Evolutionary conservation across 371 early-diverging fungal species (phyloP).

Genomic region (Coelomomyces lativittatus): DNA sequence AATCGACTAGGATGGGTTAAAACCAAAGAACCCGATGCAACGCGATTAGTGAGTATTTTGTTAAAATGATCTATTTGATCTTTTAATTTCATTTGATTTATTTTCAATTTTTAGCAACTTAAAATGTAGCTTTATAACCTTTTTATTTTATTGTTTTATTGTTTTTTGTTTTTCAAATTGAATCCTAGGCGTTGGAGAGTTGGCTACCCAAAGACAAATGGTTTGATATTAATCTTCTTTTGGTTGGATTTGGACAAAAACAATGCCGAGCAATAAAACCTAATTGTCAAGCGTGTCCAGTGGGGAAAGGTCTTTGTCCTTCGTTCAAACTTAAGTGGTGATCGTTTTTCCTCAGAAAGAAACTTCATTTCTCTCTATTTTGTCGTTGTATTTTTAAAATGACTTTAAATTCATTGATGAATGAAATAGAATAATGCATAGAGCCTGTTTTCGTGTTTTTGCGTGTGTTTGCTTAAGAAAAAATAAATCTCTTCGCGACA

Average conservation of each 20-base stretch:
- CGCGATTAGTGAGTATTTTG: constrained; percentile 34
- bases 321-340: no score
- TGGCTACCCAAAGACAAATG: constrained; percentile 77
- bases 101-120: not conserved
- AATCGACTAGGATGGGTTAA: constrained; percentile 78
- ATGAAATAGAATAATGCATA: no score
- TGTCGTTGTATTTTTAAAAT: no score
- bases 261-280: constrained; percentile 66
- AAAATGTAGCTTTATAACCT: not conserved
- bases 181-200: constrained; percentile 50
- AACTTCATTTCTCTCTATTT: no score
- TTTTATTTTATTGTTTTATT: not conserved
- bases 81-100: no score
- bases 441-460: no score
- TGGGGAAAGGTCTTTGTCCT: no score
- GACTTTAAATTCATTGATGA: no score
- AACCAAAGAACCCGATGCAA: constrained; percentile 59
- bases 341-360: no score
- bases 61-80: not conserved
- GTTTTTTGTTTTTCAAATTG: not conserved
- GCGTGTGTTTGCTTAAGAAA: no score
- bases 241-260: constrained; percentile 93
- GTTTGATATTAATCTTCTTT: constrained; percentile 67
- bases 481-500: no score
- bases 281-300: constrained; percentile 64